These are phyloP conservation scores for Pedinophyceae sp. DNA, from an alignment of 139 green algal species.

Conservation along the genomic window DNA sequence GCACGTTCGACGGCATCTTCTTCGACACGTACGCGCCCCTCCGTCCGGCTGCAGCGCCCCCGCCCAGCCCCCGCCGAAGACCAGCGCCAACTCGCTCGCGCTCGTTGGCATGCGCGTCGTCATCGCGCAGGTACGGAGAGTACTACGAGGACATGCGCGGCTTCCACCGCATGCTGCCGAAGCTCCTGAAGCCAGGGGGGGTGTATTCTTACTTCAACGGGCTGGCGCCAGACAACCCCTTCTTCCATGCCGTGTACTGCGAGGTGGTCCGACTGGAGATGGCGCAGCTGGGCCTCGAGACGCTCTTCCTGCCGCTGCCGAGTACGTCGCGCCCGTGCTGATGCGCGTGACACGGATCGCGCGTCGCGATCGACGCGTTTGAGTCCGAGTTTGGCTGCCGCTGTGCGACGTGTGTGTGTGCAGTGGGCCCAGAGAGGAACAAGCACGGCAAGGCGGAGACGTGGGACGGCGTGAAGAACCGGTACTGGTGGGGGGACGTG, in stretches of 20 bases:
- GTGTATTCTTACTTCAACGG: conserved; percentile 95
- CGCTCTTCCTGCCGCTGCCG: conserved; percentile 42
- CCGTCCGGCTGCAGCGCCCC: too few species aligned
- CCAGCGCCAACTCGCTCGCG: too few species aligned
- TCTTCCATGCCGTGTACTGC: conserved; percentile 79
- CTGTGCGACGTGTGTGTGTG: too few species aligned
- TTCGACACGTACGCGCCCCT: conserved; percentile 92
- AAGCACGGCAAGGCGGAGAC: too few species aligned
- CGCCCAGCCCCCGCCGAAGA: too few species aligned
- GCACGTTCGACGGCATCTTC: conserved; percentile 84
- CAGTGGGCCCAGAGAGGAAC: conserved; percentile 1
- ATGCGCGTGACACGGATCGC: too few species aligned
- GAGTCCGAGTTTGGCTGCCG: too few species aligned
- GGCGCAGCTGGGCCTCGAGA: conserved; percentile 34
- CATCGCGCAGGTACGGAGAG: conserved; percentile 27
- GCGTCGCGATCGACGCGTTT: too few species aligned
- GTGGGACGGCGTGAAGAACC: conserved; percentile 61
- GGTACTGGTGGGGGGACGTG: conserved; percentile 56
- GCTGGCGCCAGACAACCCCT: conserved; percentile 60
- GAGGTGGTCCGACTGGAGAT: conserved; percentile 40
- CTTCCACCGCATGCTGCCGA: conserved; percentile 44
- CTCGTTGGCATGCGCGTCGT: too few species aligned
- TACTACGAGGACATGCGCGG: conserved; percentile 61
- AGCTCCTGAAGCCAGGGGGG: conserved; percentile 47
- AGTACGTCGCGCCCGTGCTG: conserved; percentile 40